Evolutionary conservation across 2,329 filamentous ascomycete genomes (phyloP), one percentile per base, ranked within the genome.

Genomic region (Ampelomyces quisqualis): DNA sequence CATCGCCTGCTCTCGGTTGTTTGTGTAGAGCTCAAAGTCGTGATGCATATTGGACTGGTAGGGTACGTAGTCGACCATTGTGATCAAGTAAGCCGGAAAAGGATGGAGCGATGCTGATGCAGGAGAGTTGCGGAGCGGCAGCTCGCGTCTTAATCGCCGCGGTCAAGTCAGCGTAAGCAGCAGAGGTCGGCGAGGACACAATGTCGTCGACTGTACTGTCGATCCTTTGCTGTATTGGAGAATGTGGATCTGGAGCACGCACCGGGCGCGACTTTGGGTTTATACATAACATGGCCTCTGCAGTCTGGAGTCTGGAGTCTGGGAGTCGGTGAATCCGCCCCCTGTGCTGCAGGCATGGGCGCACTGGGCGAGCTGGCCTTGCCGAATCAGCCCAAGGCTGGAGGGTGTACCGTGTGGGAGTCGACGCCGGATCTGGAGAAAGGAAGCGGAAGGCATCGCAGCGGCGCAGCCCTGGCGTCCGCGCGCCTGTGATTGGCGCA

Each of bases 21-120:
- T 57, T 31, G 67, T 50, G 51, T 70, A 69, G 34, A 70, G 60
- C 46, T 68, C 59, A 29, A 69, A 68, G 54, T 70, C 67, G 43
- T 62, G 55, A 37, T 60, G 51, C 64, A 70, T 68, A 41, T 47
- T 35, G 6, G 49, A 38, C 19, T 59, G 52, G 45, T 63, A 65
- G 24, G 57, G 53, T 18, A 53, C 41, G 53, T 62, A 69, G 34
- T 67, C 62, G 41, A 67, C 59, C 67, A 70, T 70, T 46, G 27
- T 65, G 56, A 40, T 13, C 17, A 43, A 47, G 34, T 43, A 39
- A 23, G n/a, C n/a, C n/a, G n/a, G n/a, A n/a, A n/a, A 34, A 26
- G 22, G 22, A 29, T 13, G 35, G 34, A 30, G 43, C 24, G 42
- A 39, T 27, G 39, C 33, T 43, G 34, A 31, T 29, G 33, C 28